Percentiles rank a stretch among this genome's conserved stretches.
phyloP scores from a whole-genome alignment of 352 stramenopile species.

The Pythium aphanidermatum region DNA sequence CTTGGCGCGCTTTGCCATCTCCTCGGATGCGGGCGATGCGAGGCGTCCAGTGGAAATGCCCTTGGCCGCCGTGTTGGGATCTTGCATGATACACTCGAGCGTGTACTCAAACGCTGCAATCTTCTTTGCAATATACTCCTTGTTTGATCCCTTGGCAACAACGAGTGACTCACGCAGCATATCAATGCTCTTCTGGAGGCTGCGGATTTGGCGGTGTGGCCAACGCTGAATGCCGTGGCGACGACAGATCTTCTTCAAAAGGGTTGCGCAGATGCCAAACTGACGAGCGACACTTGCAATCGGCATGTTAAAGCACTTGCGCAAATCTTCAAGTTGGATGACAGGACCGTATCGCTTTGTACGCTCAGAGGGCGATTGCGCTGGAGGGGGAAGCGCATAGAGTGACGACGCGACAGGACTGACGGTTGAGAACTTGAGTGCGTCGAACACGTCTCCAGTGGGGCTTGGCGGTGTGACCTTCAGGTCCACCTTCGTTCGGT shows the following conservation, averaged over 20 bases:
- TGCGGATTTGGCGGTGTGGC: conserved; percentile 79
- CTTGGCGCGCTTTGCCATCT: conserved; percentile 51
- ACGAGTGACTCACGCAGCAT: conserved; percentile 67
- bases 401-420: conserved; percentile 41
- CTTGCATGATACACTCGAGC: conserved; percentile 76
- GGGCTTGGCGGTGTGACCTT: conserved; percentile 31
- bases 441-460: conserved; percentile 25
- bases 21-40: conserved; percentile 49
- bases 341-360: conserved; percentile 61
- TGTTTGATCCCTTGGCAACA: conserved; percentile 68
- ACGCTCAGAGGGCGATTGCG: conserved; percentile 28
- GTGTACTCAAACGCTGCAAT: conserved; percentile 78
- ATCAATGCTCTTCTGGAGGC: conserved; percentile 78
- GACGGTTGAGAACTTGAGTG: conserved; percentile 29
- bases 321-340: conserved; percentile 68
- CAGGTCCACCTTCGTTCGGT: conserved; percentile 43
- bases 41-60: conserved; percentile 58
- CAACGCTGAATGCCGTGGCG: conserved; percentile 78
- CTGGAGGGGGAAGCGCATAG: conserved; percentile 22
- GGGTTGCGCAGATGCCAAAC: conserved; percentile 81
- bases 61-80: conserved; percentile 70
- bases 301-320: conserved; percentile 81
- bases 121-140: conserved; percentile 79
- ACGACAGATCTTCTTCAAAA: conserved; percentile 83
- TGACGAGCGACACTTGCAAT: conserved; percentile 72